Evolutionary conservation across 2,329 filamentous ascomycete genomes (phyloP).

Genomic region (Aureobasidium pullulans): DNA sequence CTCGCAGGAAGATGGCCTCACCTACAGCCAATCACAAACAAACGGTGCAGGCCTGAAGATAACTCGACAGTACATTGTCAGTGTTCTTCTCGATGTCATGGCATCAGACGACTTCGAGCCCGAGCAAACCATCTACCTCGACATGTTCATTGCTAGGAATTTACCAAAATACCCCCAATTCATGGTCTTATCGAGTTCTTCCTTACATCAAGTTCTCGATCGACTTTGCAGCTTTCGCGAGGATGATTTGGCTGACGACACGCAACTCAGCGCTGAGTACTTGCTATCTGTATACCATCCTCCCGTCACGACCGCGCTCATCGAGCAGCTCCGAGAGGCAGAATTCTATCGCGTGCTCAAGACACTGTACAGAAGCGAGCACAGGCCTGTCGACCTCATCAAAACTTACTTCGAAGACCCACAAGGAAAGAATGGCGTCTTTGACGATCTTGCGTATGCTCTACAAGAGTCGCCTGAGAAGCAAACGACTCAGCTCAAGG

Average conservation of each 20-base stretch:
- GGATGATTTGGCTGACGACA: constrained; percentile 77
- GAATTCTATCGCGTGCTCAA: constrained; percentile 89
- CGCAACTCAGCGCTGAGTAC: constrained; percentile 95
- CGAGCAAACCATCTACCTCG: constrained; percentile 84
- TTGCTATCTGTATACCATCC: constrained; percentile 89
- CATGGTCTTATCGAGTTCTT: constrained; percentile 79
- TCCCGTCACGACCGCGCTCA: constrained; percentile 66
- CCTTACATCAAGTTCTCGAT: constrained; percentile 70
- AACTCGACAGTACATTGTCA: constrained; percentile 86
- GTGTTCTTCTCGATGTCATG: constrained; percentile 88
- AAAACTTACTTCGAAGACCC: constrained; percentile 78
- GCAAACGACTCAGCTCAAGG: constrained; percentile 64
- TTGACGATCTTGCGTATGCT: constrained; percentile 70
- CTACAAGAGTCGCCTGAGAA: constrained; percentile 61
- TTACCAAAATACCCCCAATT: constrained; percentile 96
- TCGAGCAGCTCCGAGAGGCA: constrained; percentile 70
- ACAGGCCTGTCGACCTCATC: constrained; percentile 70
- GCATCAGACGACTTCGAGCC: constrained; percentile 64
- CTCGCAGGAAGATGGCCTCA: constrained; percentile 53
- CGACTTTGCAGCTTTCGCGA: constrained; percentile 81
- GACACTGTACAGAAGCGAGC: constrained; percentile 72
- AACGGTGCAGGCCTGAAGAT: constrained; percentile 21
- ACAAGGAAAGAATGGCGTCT: constrained; percentile 66
- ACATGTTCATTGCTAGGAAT: constrained; percentile 97
- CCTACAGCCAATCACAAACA: constrained; percentile 37